These are phyloP conservation scores for Seiridium unicorne DNA, from an alignment of 2,329 filamentous ascomycete genomes.

Conservation along the genomic window DNA sequence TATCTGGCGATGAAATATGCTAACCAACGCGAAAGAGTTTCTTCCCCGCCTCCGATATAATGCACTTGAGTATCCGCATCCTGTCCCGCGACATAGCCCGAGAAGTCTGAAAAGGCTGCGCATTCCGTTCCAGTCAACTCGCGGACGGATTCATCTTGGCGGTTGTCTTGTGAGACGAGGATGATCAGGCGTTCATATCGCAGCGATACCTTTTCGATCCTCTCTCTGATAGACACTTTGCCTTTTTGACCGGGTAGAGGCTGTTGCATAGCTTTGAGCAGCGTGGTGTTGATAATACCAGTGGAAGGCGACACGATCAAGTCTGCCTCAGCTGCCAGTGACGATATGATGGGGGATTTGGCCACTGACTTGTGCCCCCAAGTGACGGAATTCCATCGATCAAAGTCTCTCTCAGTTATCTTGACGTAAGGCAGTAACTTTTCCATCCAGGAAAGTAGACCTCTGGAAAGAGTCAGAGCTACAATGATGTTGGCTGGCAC, in stretches of 20 bases:
- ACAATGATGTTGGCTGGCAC: slow-evolving; percentile 42
- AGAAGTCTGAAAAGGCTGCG: slow-evolving; percentile 46
- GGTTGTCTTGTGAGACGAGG: slow-evolving; percentile 58
- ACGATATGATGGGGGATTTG: slow-evolving; percentile 33
- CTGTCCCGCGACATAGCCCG: slow-evolving; percentile 44
- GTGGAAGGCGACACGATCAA: slow-evolving; percentile 67
- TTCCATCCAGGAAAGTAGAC: slow-evolving; percentile 49
- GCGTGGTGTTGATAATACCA: slow-evolving; percentile 68
- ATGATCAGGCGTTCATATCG: slow-evolving; percentile 69
- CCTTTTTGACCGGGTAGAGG: slow-evolving; percentile 60
- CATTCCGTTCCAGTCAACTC: slow-evolving; percentile 39
- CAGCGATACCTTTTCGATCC: slow-evolving; percentile 48
- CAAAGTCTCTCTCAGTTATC: slow-evolving; percentile 62
- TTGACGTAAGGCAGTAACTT: slow-evolving; percentile 44
- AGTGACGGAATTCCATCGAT: slow-evolving; percentile 30
- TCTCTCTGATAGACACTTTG: slow-evolving; percentile 49
- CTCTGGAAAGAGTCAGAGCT: slow-evolving; percentile 45
- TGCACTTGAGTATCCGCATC: slow-evolving; percentile 36
- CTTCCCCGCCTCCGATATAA: slow-evolving; percentile 49
- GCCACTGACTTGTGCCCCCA: slow-evolving; percentile 31
- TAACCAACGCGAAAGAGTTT: slow-evolving; percentile 54
- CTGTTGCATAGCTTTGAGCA: slow-evolving; percentile 71
- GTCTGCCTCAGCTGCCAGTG: slow-evolving; percentile 63
- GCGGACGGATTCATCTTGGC: slow-evolving; percentile 37
- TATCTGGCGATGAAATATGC: slow-evolving; percentile 48